These are phyloP conservation scores for Rosellinia necatrix DNA, from an alignment of 2,329 filamentous ascomycete species.

Conservation along the genomic window DNA sequence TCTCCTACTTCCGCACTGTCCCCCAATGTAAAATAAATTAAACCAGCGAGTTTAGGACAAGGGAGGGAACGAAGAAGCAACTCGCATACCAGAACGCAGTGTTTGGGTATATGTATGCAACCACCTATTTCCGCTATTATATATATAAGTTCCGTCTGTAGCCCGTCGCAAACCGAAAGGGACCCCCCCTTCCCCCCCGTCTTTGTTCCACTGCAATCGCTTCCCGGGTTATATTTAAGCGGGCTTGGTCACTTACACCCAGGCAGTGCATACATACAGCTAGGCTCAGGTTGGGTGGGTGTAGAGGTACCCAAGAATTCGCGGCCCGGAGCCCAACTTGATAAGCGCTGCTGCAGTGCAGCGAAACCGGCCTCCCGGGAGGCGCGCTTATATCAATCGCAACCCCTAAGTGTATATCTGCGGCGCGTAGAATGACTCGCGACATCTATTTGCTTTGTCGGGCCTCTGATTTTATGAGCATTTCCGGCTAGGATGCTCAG, in stretches of 20 bases:
- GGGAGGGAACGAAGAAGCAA: not conserved
- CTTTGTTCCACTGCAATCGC: not conserved
- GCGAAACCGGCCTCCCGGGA: conserved; percentile 3
- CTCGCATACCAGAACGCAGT: not conserved
- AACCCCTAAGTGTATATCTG: not conserved
- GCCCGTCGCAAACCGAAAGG: conserved; percentile 20
- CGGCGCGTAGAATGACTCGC: not conserved
- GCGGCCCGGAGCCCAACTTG: too few species aligned
- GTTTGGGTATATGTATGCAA: too few species aligned
- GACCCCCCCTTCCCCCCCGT: not conserved
- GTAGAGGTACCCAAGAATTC: not conserved
- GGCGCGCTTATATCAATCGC: too few species aligned
- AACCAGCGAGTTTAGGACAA: not conserved
- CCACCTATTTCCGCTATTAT: conserved; percentile 20
- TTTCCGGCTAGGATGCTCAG: too few species aligned
- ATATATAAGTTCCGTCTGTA: conserved; percentile 13
- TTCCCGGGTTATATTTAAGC: conserved; percentile 4
- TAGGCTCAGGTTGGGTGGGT: too few species aligned
- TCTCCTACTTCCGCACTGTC: too few species aligned
- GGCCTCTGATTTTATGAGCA: too few species aligned
- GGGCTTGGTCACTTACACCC: too few species aligned
- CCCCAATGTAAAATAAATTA: too few species aligned
- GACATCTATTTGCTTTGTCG: not conserved
- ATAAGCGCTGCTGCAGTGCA: not conserved
- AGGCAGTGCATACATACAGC: too few species aligned